Conservation (phyloP, 768 basidiomycete species). For the Lepiota brunneoincarnata region DNA sequence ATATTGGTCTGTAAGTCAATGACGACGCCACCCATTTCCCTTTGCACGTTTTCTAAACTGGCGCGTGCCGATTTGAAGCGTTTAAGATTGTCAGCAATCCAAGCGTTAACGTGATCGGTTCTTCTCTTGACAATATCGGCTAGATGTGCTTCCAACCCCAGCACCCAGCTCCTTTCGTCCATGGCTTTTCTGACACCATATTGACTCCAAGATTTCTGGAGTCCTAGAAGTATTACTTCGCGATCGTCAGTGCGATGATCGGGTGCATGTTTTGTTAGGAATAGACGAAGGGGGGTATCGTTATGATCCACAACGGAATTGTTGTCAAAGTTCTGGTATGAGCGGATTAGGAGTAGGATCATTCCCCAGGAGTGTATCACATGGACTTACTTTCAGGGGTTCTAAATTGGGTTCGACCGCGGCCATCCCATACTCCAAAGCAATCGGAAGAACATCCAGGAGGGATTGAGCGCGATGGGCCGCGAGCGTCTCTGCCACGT, state of each 20-base stretch:
- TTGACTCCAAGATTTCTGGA: slow-evolving; percentile 27
- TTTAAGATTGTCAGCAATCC: slow-evolving; percentile 47
- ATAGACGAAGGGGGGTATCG: slow-evolving; percentile 35
- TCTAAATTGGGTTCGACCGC: slow-evolving; percentile 45
- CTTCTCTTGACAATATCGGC: slow-evolving; percentile 37
- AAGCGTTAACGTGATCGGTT: slow-evolving; percentile 43
- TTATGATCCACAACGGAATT: slow-evolving; percentile 33
- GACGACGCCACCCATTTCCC: slow-evolving; percentile 37
- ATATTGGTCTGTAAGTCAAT: slow-evolving; percentile 45
- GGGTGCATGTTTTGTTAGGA: slow-evolving; percentile 7
- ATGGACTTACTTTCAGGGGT: slow-evolving; percentile 42
- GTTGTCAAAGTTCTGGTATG: slow-evolving; percentile 49
- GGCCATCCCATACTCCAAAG: slow-evolving; percentile 44
- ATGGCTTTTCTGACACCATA: slow-evolving; percentile 28
- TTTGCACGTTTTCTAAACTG: slow-evolving; percentile 40
- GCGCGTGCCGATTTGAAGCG: slow-evolving; percentile 46
- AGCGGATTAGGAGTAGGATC: not conserved
- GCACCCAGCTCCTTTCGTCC: slow-evolving; percentile 41
- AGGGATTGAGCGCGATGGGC: slow-evolving; percentile 45
- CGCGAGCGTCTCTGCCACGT: slow-evolving; percentile 40
- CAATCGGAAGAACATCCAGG: slow-evolving; percentile 39
- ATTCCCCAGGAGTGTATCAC: not conserved
- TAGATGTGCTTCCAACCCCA: slow-evolving; percentile 35
- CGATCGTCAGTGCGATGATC: slow-evolving; percentile 15
- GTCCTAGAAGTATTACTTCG: slow-evolving; percentile 21